Base-by-base conservation (phyloP, 306 rosid species). In the Hippophae rhamnoides region DNA sequence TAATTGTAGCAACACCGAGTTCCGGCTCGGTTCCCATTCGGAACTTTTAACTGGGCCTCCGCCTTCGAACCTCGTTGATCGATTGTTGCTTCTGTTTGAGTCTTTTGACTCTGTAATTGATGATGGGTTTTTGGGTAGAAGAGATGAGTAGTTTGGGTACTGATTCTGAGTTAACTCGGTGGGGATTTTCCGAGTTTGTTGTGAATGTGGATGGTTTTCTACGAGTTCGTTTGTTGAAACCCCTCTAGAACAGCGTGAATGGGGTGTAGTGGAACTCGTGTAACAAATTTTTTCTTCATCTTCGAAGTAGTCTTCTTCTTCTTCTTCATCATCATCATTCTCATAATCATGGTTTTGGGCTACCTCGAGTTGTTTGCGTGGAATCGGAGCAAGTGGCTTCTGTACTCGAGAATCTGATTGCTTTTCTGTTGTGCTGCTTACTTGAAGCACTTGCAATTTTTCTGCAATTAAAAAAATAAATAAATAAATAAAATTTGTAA, bases 171-270 rank as follows among this genome's bases (percentile, higher is more conserved):
- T 41, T 57, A 54, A 57, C 5, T 41, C 54, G 26, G 56, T 25
- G 5, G 64, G 43, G 55, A 11, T 42, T 55, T 50, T 67, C 47
- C 49, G 56, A 65, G 61, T 6, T 43, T 25, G 42, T 14, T 38
- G 58, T 13, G 46, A 47, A 23, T 10, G 73, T 47, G 61, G 14
- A 7, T 61, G 71, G 10, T 65, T 65, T 6, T 67, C 81, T 67
- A 73, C 84, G 2, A 76, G 66, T 55, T 84, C 97, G 5, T 79
- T 85, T 0, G 90, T 82, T 23, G 93, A 86, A 3, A 90, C 84
- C 9, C 94, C 95, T 77, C 94, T 76, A 3, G 97, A 84, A 71
- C 93, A 86, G 55, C 89, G 87, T 49, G 89, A 89, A 18, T 82
- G 86, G 0, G 88, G 84, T 7, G 96, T 85, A 45, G 87, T 79